Evolutionary conservation across 768 basidiomycete genomes (phyloP).

Genomic region (Trametes elegans): DNA sequence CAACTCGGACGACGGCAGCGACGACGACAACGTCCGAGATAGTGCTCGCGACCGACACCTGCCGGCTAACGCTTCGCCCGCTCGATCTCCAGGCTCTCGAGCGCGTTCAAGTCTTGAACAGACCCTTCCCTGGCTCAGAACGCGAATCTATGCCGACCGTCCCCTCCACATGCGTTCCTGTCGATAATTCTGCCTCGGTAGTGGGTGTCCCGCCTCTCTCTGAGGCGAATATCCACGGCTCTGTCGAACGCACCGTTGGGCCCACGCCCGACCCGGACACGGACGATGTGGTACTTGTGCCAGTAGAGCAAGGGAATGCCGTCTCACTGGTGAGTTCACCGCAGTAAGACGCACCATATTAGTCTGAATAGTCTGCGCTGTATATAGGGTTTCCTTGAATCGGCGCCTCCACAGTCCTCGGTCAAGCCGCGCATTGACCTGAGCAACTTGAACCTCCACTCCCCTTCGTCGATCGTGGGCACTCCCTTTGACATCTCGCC

Average conservation of each 20-base stretch:
- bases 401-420: neutral
- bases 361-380: too few species aligned
- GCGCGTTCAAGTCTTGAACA: too few species aligned
- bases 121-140: neutral
- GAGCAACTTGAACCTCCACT: constrained; percentile 27
- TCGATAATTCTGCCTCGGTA: neutral
- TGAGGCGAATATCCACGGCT: neutral
- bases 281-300: constrained; percentile 27
- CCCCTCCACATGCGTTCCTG: constrained; percentile 21
- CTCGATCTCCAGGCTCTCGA: too few species aligned
- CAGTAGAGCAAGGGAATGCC: constrained; percentile 23
- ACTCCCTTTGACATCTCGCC: constrained; percentile 33
- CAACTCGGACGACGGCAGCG: too few species aligned
- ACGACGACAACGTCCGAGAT: too few species aligned
- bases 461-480: constrained; percentile 32
- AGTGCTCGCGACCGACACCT: too few species aligned
- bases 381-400: neutral
- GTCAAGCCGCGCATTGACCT: constrained; percentile 25
- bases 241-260: constrained; percentile 4
- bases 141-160: constrained; percentile 26
- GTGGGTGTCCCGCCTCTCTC: neutral
- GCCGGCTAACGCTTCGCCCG: too few species aligned
- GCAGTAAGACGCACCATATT: neutral
- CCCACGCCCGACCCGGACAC: constrained; percentile 32
- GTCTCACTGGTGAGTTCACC: constrained; percentile 22